Conservation (phyloP, 805 yeast genomes). For the Jamesozyma hellenica region DNA sequence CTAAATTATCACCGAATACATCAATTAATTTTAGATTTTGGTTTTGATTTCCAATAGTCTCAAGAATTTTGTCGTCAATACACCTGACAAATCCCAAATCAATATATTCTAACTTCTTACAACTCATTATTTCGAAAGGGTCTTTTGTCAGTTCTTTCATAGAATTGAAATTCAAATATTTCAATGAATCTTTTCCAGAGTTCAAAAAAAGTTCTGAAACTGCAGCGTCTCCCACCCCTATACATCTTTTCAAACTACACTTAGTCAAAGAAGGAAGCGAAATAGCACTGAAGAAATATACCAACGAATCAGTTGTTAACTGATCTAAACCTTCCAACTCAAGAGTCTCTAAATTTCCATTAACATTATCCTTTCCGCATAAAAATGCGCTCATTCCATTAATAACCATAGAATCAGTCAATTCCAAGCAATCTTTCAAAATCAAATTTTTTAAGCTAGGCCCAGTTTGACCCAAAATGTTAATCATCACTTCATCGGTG, state of each 20-base stretch:
- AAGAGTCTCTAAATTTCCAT: constrained; percentile 38
- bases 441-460: constrained; percentile 45
- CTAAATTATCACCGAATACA: constrained; percentile 69
- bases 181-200: constrained; percentile 47
- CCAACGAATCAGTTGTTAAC: constrained; percentile 60
- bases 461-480: constrained; percentile 53
- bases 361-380: constrained; percentile 22
- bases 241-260: constrained; percentile 57
- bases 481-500: constrained; percentile 56
- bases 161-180: constrained; percentile 66
- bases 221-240: constrained; percentile 52
- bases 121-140: constrained; percentile 40
- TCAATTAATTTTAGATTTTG: constrained; percentile 56
- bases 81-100: constrained; percentile 76
- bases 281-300: constrained; percentile 39
- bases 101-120: constrained; percentile 53
- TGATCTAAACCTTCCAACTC: constrained; percentile 52
- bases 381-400: constrained; percentile 55
- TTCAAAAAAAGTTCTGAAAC: constrained; percentile 52
- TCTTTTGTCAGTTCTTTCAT: constrained; percentile 44
- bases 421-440: constrained; percentile 62
- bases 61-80: constrained; percentile 61
- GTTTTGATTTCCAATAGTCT: constrained; percentile 47
- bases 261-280: constrained; percentile 48
- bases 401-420: constrained; percentile 54